phyloP scores from a whole-genome alignment of 2,329 filamentous ascomycete genomes.

The Trichocomaceae sp. region DNA sequence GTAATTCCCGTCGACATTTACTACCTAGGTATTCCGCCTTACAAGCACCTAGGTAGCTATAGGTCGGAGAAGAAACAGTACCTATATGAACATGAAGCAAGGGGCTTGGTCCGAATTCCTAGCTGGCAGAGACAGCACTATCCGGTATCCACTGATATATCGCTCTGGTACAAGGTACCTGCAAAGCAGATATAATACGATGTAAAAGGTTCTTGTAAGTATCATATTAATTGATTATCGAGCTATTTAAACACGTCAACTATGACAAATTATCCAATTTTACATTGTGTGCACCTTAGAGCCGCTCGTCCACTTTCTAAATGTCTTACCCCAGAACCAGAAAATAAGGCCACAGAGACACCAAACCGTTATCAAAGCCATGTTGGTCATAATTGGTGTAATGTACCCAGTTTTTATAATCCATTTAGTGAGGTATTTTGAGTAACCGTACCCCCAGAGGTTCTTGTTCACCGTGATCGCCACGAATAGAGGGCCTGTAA shows the following conservation, averaged over 20 bases:
- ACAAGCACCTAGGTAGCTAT: no score
- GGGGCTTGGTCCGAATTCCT: no score
- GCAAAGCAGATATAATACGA: not conserved
- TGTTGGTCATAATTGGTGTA: not conserved
- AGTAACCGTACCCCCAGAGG: conserved; percentile 52
- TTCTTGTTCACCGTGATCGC: conserved; percentile 60
- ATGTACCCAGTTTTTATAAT: not conserved
- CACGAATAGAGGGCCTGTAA: conserved; percentile 55
- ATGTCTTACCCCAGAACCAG: not conserved
- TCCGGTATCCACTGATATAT: no score
- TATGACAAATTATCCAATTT: not conserved
- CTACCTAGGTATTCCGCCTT: no score
- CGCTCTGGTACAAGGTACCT: not conserved
- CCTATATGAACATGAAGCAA: no score
- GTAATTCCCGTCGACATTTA: no score
- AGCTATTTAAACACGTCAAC: not conserved
- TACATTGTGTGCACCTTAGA: not conserved
- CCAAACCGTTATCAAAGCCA: not conserved
- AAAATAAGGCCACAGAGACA: not conserved
- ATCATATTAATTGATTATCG: not conserved
- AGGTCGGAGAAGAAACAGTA: no score
- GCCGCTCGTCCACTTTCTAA: not conserved
- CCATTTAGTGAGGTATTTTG: not conserved
- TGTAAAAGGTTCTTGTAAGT: not conserved
- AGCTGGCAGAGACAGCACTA: no score